Conservation (phyloP, 306 rosid species). For the Pueraria montana region DNA sequence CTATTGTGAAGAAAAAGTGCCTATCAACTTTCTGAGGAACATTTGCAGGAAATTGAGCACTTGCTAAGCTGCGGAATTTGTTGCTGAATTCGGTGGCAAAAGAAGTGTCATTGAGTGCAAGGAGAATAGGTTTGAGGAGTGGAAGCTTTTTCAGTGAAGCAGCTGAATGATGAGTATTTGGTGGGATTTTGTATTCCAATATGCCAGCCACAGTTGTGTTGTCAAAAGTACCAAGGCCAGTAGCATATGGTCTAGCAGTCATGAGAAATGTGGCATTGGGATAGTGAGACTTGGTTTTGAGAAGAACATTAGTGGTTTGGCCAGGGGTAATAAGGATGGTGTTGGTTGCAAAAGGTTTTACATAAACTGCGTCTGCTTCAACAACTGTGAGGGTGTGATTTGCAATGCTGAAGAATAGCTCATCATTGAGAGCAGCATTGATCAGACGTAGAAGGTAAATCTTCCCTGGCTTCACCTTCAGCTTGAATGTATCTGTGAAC, state of each 20-base stretch:
- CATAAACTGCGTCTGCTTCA: conserved; percentile 72
- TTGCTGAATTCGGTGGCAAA: conserved; percentile 60
- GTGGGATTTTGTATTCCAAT: conserved; percentile 55
- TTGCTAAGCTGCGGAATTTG: conserved; percentile 67
- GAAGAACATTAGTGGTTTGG: conserved; percentile 77
- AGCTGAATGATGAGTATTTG: conserved; percentile 39
- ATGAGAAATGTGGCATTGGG: conserved; percentile 74
- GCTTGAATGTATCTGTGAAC: conserved; percentile 65
- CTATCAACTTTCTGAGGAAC: conserved; percentile 68
- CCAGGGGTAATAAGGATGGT: conserved; percentile 71
- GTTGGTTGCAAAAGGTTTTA: conserved; percentile 63
- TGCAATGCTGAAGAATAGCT: conserved; percentile 77
- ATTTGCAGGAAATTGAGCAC: conserved; percentile 62
- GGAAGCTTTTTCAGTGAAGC: conserved; percentile 53
- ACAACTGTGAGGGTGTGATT: conserved; percentile 71
- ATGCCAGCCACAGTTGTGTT: conserved; percentile 71
- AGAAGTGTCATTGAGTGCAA: conserved; percentile 72
- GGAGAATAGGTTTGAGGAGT: conserved; percentile 59
- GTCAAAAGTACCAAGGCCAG: conserved; percentile 73
- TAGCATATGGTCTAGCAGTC: conserved; percentile 67
- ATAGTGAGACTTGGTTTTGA: conserved; percentile 61
- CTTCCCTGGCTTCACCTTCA: conserved; percentile 67
- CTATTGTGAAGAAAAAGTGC: conserved; percentile 69
- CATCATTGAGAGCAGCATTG: conserved; percentile 74
- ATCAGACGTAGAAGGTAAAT: conserved; percentile 73